Conservation (phyloP, 306 rosid species). For the Senna tora region DNA sequence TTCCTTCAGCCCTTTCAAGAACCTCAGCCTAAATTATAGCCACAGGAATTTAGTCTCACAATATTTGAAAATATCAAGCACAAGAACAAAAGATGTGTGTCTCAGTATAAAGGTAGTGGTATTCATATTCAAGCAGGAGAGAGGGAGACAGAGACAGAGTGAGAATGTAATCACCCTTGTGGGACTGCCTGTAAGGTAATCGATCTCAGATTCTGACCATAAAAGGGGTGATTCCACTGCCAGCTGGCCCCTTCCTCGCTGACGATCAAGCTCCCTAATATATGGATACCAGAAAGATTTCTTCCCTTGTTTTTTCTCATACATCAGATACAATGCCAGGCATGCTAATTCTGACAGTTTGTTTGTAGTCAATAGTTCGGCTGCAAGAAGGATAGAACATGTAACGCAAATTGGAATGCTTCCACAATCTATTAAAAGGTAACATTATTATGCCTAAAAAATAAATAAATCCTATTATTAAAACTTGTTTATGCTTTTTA, state of each 20-base stretch:
- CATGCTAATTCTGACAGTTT: slow-evolving; percentile 98
- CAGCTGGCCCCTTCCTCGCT: slow-evolving; percentile 91
- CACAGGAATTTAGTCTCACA: slow-evolving; percentile 37
- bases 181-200: slow-evolving; percentile 86
- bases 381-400: slow-evolving; percentile 56
- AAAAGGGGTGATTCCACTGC: slow-evolving; percentile 93
- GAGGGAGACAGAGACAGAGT: neutral
- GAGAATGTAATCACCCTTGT: slow-evolving; percentile 63
- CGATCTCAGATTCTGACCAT: slow-evolving; percentile 88
- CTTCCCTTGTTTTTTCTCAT: slow-evolving; percentile 98
- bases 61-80: slow-evolving; percentile 33
- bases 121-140: slow-evolving; percentile 17
- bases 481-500: neutral
- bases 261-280: slow-evolving; percentile 95
- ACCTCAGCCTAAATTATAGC: slow-evolving; percentile 71
- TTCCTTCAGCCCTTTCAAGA: slow-evolving; percentile 82
- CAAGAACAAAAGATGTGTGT: slow-evolving; percentile 26
- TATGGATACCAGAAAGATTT: slow-evolving; percentile 95
- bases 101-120: slow-evolving; percentile 3
- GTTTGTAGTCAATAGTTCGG: slow-evolving; percentile 92
- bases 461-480: slow-evolving; percentile 11
- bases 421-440: slow-evolving; percentile 3
- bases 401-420: slow-evolving; percentile 24
- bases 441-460: slow-evolving; percentile 24
- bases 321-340: slow-evolving; percentile 97